Conservation (phyloP, 2,329 filamentous ascomycete genomes). For the Aureobasidium leucospermi region DNA sequence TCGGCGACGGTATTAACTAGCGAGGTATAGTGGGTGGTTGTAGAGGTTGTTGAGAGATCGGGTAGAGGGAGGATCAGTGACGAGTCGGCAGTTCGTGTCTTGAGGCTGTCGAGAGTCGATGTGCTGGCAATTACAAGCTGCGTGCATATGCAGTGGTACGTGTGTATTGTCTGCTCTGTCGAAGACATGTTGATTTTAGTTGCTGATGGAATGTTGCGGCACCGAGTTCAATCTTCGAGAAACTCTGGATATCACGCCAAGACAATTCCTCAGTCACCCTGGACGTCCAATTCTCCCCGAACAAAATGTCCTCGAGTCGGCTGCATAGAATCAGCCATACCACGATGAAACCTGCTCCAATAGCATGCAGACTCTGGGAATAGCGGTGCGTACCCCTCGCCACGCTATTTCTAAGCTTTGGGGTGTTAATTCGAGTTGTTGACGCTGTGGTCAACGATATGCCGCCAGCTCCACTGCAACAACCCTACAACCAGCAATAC, state of each 20-base stretch:
- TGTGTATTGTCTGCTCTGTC: constrained; percentile 33
- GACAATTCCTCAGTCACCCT: background rate
- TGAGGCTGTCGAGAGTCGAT: constrained; percentile 37
- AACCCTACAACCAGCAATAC: too few species aligned
- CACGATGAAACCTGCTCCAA: too few species aligned
- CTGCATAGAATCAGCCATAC: too few species aligned
- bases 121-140: constrained; percentile 57
- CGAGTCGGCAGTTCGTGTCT: background rate
- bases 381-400: too few species aligned
- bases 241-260: background rate
- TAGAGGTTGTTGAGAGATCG: background rate
- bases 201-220: background rate
- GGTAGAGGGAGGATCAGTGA: constrained; percentile 7
- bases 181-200: background rate
- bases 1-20: constrained; percentile 44
- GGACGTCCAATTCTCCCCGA: too few species aligned
- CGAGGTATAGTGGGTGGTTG: constrained; percentile 40
- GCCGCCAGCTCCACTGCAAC: too few species aligned
- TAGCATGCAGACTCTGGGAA: too few species aligned
- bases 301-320: too few species aligned
- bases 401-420: too few species aligned
- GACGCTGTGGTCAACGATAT: too few species aligned
- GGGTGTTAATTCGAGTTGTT: too few species aligned
- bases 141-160: constrained; percentile 60
- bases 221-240: background rate